Evolutionary conservation across 345 rosid species (phyloP).

Genomic region (Mangifera indica): DNA sequence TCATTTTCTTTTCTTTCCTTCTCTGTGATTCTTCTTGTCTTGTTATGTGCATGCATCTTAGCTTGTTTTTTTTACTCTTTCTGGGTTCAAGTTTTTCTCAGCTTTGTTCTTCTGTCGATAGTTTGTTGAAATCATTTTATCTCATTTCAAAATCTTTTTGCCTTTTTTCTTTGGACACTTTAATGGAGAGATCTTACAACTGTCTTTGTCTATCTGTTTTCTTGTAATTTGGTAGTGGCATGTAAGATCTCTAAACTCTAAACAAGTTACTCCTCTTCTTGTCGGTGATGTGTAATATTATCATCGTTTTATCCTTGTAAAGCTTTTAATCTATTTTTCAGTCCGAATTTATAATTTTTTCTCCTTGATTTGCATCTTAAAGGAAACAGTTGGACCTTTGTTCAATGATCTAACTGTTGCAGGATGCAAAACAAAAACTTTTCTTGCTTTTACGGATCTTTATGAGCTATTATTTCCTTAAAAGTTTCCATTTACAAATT

Average conservation of each 20-base stretch:
- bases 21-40: neutral
- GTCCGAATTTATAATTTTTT: neutral
- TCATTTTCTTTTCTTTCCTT: neutral
- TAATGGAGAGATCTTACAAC: slow-evolving; percentile 8
- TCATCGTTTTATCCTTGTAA: neutral
- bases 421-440: slow-evolving; percentile 17
- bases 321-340: neutral
- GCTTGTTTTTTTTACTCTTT: slow-evolving; percentile 17
- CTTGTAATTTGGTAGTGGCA: neutral
- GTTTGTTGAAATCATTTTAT: neutral
- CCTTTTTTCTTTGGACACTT: neutral
- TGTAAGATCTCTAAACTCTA: slow-evolving; percentile 18
- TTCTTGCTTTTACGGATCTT: slow-evolving; percentile 5
- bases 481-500: neutral
- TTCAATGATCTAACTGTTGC: slow-evolving; percentile 6
- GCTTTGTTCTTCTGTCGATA: neutral
- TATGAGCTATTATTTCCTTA: neutral
- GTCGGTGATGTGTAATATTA: slow-evolving; percentile 6
- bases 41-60: slow-evolving; percentile 31
- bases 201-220: slow-evolving; percentile 16
- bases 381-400: neutral
- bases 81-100: slow-evolving; percentile 11
- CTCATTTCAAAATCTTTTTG: neutral
- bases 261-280: slow-evolving; percentile 11
- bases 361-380: neutral